Percentiles rank a stretch among this genome's conserved stretches.
Evolutionary conservation across 805 yeast genomes (phyloP).

Genomic region (Myxozyma sirexii): DNA sequence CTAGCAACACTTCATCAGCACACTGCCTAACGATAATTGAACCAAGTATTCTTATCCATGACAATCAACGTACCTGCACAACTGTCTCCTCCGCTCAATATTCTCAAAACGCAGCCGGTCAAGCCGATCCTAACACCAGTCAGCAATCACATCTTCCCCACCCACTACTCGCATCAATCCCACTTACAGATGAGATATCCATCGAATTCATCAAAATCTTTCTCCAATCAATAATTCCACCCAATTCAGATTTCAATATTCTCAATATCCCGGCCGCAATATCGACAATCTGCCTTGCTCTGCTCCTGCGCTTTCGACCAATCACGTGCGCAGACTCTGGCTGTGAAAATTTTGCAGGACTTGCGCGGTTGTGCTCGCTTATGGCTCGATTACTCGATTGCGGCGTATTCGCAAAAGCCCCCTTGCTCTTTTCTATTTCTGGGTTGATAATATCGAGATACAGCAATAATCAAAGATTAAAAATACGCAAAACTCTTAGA

Average conservation of each 20-base stretch:
- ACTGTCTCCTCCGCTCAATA: slow-evolving; percentile 50
- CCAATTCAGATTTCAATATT: not conserved
- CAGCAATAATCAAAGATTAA: too few relatives aligned
- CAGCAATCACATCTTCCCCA: not conserved
- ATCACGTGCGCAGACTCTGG: slow-evolving; percentile 7
- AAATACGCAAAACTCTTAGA: too few relatives aligned
- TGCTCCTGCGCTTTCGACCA: slow-evolving; percentile 3
- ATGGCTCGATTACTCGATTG: too few relatives aligned
- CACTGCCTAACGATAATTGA: not conserved
- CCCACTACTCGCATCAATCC: not conserved
- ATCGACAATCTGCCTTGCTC: not conserved
- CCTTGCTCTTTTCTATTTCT: too few relatives aligned
- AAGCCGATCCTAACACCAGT: slow-evolving; percentile 37
- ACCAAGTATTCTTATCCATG: not conserved
- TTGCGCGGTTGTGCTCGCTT: not conserved
- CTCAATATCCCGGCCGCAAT: not conserved
- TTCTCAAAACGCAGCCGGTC: slow-evolving; percentile 51
- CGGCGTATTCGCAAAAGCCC: too few relatives aligned
- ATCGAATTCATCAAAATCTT: slow-evolving; percentile 6
- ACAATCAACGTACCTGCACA: slow-evolving; percentile 43
- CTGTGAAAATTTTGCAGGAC: slow-evolving; percentile 8
- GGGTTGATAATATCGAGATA: too few relatives aligned
- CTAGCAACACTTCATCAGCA: slow-evolving; percentile 25
- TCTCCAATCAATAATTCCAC: not conserved
- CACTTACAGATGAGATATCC: slow-evolving; percentile 30